Base-by-base conservation (phyloP, 2,329 filamentous ascomycete genomes). In the Alternaria sp. region DNA sequence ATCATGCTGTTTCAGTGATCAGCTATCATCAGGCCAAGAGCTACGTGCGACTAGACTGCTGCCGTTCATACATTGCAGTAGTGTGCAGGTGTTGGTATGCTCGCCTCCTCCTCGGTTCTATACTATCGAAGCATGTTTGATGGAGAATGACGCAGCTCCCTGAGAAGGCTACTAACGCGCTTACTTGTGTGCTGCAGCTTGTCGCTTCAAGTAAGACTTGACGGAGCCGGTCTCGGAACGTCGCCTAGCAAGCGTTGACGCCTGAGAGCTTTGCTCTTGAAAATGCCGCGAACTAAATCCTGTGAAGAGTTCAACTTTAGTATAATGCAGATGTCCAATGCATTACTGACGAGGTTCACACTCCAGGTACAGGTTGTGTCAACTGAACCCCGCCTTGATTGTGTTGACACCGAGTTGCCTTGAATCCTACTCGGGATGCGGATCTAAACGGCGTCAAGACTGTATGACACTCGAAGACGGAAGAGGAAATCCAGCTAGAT, bases 11-110 rank as follows among this genome's bases (percentile, higher is more conserved):
- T 58, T 58, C 28, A 17, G 40, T 45, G 3, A 47, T 28, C 13
- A 23, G 32, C 54, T 44, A 52, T 46, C 47, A 52, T 43, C 54
- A 62, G 12, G 44, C 23, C 54, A 52, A 56, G 40, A 36, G 46
- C 26, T n/a, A 28, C 32, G 11, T 9, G 23, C 30, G n/a, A 12
- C 30, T 40, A 52, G 19, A 28, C 30, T 40, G 15, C 21, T 45
- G 40, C 54, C 21, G 28, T 40, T 25, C 25, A 52, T 15, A 25
- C 17, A 45, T 28, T 15, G 47, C 59, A 46, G 54, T 50, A 32
- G 54, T 30, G 51, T 36, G 26, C 36, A 62, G 45, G 44, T 19
- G 15, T 25, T 21, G 26, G 26, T 36, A 28, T 47, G 36, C 28
- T 49, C 47, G 59, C 49, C 30, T 58, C 36, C 47, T 58, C 28